phyloP scores from a whole-genome alignment of 805 yeast species.

The Metschnikowia anglica region DNA sequence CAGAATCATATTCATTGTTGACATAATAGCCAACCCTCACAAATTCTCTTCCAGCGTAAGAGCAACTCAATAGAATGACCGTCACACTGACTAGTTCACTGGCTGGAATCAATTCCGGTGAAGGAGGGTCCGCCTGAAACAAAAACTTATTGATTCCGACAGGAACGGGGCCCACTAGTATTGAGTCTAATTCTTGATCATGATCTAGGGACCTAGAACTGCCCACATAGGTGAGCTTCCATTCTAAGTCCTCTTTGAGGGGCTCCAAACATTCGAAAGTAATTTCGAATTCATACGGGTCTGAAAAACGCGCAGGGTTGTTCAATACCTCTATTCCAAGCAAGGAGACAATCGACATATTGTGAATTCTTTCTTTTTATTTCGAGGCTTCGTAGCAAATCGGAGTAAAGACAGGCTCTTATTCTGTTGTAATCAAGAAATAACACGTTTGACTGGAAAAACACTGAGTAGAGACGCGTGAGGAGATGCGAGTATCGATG shows the following conservation, averaged over 20 bases:
- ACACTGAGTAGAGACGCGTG: neutral
- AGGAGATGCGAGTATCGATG: neutral
- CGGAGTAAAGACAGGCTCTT: too few relatives aligned
- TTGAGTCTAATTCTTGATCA: conserved; percentile 94
- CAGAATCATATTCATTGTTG: conserved; percentile 92
- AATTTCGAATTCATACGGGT: conserved; percentile 93
- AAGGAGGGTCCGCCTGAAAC: conserved; percentile 94
- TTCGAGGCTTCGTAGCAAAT: too few relatives aligned
- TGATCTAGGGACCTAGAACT: conserved; percentile 92
- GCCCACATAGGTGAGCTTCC: conserved; percentile 97
- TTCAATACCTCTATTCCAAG: conserved; percentile 88
- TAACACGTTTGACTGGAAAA: neutral
- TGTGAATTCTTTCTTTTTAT: too few relatives aligned
- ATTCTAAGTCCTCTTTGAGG: conserved; percentile 85
- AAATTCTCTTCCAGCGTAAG: conserved; percentile 90
- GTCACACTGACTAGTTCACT: conserved; percentile 94
- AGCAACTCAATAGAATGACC: conserved; percentile 87
- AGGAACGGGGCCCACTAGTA: conserved; percentile 98
- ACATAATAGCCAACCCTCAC: conserved; percentile 98
- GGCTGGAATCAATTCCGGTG: conserved; percentile 94
- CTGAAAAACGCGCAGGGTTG: conserved; percentile 92
- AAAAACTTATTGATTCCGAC: conserved; percentile 94
- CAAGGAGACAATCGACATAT: conserved; percentile 90
- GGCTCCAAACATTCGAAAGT: conserved; percentile 97
- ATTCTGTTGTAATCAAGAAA: too few relatives aligned